Percentiles rank a stretch among this genome's conserved stretches.
phyloP scores from a whole-genome alignment of 495 filamentous ascomycete genomes.

The Pyronema domesticum region DNA sequence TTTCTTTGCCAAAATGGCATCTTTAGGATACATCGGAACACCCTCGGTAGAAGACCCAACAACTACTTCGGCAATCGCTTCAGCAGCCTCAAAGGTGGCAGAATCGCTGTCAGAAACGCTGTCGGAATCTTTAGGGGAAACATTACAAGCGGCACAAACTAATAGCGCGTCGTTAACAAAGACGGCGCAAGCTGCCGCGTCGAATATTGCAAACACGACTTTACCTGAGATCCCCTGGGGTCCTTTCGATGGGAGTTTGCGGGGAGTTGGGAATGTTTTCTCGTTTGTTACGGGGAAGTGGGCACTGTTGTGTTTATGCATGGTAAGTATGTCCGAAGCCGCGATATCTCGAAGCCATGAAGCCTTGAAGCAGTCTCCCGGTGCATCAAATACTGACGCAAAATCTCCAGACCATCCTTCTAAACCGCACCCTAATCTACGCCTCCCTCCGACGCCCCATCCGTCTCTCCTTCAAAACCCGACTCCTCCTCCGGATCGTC shows the following conservation, averaged over 20 bases:
- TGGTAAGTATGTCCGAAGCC: constrained; percentile 32
- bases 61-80: background rate
- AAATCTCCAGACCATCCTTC: constrained; percentile 45
- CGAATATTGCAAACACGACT: background rate
- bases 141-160: no score
- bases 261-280: constrained; percentile 68
- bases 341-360: background rate
- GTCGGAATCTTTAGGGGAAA: no score
- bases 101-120: background rate
- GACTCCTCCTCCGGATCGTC: constrained; percentile 51
- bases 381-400: background rate
- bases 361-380: background rate
- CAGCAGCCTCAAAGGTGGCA: background rate
- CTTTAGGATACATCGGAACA: constrained; percentile 17
- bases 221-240: background rate
- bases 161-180: background rate
- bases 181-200: background rate
- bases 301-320: constrained; percentile 70
- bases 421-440: constrained; percentile 87
- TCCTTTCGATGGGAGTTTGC: constrained; percentile 4
- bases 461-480: constrained; percentile 48
- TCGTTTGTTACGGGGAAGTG: constrained; percentile 84
- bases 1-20: constrained; percentile 19
- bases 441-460: constrained; percentile 69
- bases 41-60: background rate